Evolutionary conservation across 2,329 filamentous ascomycete genomes (phyloP).

Genomic region (Cordyceps tenuipes): DNA sequence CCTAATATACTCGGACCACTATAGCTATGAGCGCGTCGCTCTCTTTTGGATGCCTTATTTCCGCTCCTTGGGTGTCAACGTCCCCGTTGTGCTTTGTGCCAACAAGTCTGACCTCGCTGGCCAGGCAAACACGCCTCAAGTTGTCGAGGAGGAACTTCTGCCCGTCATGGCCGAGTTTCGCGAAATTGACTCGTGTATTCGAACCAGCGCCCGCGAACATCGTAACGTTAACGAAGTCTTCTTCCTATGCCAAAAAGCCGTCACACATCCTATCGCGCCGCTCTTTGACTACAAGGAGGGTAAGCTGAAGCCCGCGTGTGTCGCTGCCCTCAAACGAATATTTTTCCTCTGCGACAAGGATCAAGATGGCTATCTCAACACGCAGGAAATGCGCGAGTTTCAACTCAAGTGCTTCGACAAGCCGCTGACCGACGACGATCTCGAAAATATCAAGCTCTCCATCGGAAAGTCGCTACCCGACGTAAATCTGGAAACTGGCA

Average conservation of each 20-base stretch:
- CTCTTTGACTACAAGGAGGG: conserved; percentile 94
- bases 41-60: conserved; percentile 99
- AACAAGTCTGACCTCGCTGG: conserved; percentile 90
- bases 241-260: conserved; percentile 95
- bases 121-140: conserved; percentile 68
- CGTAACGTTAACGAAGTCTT: conserved; percentile 94
- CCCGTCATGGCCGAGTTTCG: conserved; percentile 98
- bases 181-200: conserved; percentile 96
- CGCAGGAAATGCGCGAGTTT: conserved; percentile 84
- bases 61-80: conserved; percentile 93
- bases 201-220: conserved; percentile 85
- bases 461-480: conserved; percentile 62
- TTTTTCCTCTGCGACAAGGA: conserved; percentile 97
- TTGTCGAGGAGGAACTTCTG: conserved; percentile 94
- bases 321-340: conserved; percentile 77
- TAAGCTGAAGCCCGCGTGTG: conserved; percentile 77
- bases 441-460: conserved; percentile 84
- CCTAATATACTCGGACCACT: conserved; percentile 95
- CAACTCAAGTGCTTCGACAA: conserved; percentile 91
- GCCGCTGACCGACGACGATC: conserved; percentile 67
- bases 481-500: conserved; percentile 58
- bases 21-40: conserved; percentile 95
- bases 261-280: conserved; percentile 92
- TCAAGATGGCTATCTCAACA: conserved; percentile 85
- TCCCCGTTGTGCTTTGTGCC: conserved; percentile 91